These are phyloP conservation scores for Stipa capillata DNA, from an alignment of 176 grass and related monocot species.

Conservation along the genomic window DNA sequence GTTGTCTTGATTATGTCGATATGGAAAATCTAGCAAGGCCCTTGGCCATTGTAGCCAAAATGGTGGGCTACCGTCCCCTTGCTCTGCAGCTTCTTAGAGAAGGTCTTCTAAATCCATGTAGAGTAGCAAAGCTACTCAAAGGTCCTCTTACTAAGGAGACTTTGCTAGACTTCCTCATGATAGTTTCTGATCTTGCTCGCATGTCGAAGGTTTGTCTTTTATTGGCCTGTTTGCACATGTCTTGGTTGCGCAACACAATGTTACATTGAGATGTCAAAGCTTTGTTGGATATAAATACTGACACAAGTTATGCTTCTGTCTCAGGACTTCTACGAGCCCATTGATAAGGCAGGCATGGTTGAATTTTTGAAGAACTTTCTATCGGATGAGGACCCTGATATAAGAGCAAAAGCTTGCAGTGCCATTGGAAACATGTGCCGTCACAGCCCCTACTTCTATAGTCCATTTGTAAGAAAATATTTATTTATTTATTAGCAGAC, in stretches of 20 bases:
- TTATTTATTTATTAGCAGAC: not conserved
- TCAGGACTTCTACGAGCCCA: slow-evolving; percentile 86
- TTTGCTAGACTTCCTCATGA: slow-evolving; percentile 95
- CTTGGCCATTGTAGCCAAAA: slow-evolving; percentile 89
- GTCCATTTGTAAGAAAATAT: slow-evolving; percentile 63
- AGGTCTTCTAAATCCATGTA: slow-evolving; percentile 67
- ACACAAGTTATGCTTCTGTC: not conserved
- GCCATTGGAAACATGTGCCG: slow-evolving; percentile 98
- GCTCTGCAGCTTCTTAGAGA: slow-evolving; percentile 74
- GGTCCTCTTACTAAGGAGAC: slow-evolving; percentile 49
- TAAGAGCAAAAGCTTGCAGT: slow-evolving; percentile 98
- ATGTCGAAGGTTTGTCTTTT: slow-evolving; percentile 87
- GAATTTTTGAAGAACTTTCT: slow-evolving; percentile 65
- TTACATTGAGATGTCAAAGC: not conserved
- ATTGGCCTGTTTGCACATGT: not conserved
- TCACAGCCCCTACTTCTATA: slow-evolving; percentile 84
- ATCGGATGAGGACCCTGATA: slow-evolving; percentile 57
- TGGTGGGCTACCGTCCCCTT: slow-evolving; percentile 77
- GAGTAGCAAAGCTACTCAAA: slow-evolving; percentile 52
- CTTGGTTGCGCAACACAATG: slow-evolving; percentile 4
- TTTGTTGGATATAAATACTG: not conserved
- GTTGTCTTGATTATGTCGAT: slow-evolving; percentile 60
- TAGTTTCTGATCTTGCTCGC: slow-evolving; percentile 93
- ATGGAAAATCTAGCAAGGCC: slow-evolving; percentile 63
- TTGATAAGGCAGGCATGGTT: slow-evolving; percentile 71